Base-by-base conservation (phyloP, 495 filamentous ascomycete species). In the Amniculicola lignicola region DNA sequence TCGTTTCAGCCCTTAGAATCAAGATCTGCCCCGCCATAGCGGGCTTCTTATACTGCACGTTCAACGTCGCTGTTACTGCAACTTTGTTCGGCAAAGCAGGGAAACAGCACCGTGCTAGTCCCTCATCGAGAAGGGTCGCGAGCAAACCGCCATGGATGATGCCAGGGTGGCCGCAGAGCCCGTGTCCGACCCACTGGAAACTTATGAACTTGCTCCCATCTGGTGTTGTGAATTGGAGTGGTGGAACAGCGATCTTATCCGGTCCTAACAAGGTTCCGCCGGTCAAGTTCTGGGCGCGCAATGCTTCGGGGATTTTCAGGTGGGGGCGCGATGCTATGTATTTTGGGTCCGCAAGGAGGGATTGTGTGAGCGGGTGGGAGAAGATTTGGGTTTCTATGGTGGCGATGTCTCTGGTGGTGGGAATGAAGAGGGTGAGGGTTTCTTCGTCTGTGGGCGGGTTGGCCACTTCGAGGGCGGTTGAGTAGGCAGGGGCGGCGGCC, bases 41-140 rank as follows among this genome's bases (percentile, higher is more conserved):
- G 12, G 94, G 93, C 27, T 78, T 79, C 56, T 84, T 81, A 70
- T 97, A 98, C 67, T 93, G 89, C 67, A 98, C 81, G 48, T 87
- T 93, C 63, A 98, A 69, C 64, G 85, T 94, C 31, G 93, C 93
- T 15, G 93, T 98, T 67, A 98, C 83, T 41, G 82, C 93, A 23
- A 96, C 79, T 66, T 89, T 87, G 62, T 89, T 90, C 28, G 93
- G 93, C 58, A 98, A 71, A 36, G 89, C 89, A 0, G 85, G 82
- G 67, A 97, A 96, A 63, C 89, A 95, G 71, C 90, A 96, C 36
- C 90, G 78, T 51, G 88, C 93, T 27, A 97, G 71, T 0, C 89
- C 89, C 71, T 98, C 93, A 63, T 98, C 93, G 39, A 97, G 72
- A 64, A 98, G 74, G 11, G 94, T 97, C 12, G 93, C 94, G 40